Evolutionary conservation across 1,284 basidiomycete species (phyloP).

Genomic region (Ustilago nuda): DNA sequence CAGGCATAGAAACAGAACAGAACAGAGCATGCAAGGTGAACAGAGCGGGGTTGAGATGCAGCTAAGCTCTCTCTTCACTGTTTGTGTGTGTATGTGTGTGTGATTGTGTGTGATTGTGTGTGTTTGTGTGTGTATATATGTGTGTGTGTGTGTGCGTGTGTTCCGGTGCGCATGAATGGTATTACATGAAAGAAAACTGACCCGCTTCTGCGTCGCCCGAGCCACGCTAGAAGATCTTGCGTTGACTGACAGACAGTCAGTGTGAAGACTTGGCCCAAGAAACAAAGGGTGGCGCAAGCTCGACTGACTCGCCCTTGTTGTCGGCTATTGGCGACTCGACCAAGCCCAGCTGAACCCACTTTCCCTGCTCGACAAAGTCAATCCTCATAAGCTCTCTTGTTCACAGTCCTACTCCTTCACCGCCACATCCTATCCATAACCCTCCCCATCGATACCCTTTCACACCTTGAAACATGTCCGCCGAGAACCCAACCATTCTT

Average conservation of each 20-base stretch:
- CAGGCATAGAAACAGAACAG: neutral
- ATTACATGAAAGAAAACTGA: conserved; percentile 8
- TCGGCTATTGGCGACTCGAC: conserved; percentile 9
- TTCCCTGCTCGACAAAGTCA: neutral
- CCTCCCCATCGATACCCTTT: conserved; percentile 6
- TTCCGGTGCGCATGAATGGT: neutral
- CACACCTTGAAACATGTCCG: conserved; percentile 55
- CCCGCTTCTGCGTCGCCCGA: neutral
- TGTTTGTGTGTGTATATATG: no score
- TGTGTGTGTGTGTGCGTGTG: no score
- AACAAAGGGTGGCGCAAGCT: conserved; percentile 70
- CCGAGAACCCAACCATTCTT: conserved; percentile 69
- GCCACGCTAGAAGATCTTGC: conserved; percentile 9
- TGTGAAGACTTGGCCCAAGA: conserved; percentile 48
- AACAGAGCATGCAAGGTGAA: neutral
- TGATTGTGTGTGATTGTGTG: no score
- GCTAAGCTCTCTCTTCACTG: conserved; percentile 1
- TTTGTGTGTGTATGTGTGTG: no score
- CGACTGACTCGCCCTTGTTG: conserved; percentile 7
- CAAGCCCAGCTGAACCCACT: conserved; percentile 14
- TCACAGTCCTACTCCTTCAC: neutral
- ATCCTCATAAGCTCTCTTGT: conserved; percentile 20
- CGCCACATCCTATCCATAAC: conserved; percentile 5
- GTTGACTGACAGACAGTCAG: neutral
- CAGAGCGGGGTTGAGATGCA: conserved; percentile 11